A percentile compares a stretch with the other conserved stretches of the same genome.
phyloP scores from a whole-genome alignment of 23 red algal species.

The Agarophyton chilense region DNA sequence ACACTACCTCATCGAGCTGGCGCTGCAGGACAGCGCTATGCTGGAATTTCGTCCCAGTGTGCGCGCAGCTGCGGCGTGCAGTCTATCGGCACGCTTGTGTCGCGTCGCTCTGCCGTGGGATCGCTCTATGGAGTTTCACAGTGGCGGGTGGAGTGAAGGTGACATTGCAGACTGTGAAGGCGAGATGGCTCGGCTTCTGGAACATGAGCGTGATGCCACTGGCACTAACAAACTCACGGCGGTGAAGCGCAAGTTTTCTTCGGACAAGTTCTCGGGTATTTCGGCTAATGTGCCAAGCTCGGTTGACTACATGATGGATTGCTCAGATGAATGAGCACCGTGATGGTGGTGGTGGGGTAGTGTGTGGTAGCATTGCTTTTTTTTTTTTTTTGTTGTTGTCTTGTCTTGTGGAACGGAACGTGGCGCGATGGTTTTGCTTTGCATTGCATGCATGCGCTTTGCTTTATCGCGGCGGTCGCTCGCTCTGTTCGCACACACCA shows the following conservation, averaged over 20 bases:
- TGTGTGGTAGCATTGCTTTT: background rate
- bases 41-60: slow-evolving; percentile 69
- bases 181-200: slow-evolving; percentile 62
- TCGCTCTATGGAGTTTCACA: slow-evolving; percentile 52
- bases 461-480: background rate
- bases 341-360: background rate
- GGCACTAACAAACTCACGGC: slow-evolving; percentile 81
- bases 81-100: slow-evolving; percentile 61
- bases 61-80: slow-evolving; percentile 45
- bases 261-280: slow-evolving; percentile 62
- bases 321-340: slow-evolving; percentile 1
- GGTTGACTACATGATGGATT: slow-evolving; percentile 29
- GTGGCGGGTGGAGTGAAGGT: slow-evolving; percentile 65
- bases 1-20: slow-evolving; percentile 89
- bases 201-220: slow-evolving; percentile 37
- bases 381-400: background rate
- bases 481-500: too few species aligned
- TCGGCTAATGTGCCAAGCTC: slow-evolving; percentile 32
- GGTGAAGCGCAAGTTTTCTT: slow-evolving; percentile 86
- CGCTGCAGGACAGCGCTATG: slow-evolving; percentile 71
- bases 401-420: background rate
- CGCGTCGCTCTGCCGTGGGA: slow-evolving; percentile 33
- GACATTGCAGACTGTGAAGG: slow-evolving; percentile 68
- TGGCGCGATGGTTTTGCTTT: background rate
- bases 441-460: background rate